phyloP scores from a whole-genome alignment of 106 monocot species.

The Platanthera zijinensis region DNA sequence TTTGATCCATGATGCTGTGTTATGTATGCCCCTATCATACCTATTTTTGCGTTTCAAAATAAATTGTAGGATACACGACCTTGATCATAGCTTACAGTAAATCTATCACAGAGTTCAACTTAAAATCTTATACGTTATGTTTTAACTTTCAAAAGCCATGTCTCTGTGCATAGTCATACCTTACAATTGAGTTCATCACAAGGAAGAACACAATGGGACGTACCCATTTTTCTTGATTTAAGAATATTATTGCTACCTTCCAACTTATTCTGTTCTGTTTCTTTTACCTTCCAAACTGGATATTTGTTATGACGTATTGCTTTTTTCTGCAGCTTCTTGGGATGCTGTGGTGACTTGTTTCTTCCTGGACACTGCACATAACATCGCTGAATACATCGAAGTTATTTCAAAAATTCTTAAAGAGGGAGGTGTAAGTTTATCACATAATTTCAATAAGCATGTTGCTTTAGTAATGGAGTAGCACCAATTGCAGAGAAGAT shows the following conservation, averaged over 20 bases:
- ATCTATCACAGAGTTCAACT: not conserved
- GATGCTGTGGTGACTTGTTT: conserved; percentile 97
- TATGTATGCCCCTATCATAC: not conserved
- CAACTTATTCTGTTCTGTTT: not conserved
- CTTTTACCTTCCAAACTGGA: not conserved
- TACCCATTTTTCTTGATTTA: not conserved
- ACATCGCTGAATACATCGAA: conserved; percentile 95
- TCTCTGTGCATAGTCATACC: not conserved
- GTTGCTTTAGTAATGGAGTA: not conserved
- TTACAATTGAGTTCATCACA: not conserved
- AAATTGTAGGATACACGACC: not conserved
- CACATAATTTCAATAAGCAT: not conserved
- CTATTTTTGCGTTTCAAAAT: not conserved
- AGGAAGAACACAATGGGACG: not conserved
- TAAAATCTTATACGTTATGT: not conserved
- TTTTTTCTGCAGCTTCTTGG: conserved; percentile 58
- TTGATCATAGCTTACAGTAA: not conserved
- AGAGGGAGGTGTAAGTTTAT: conserved; percentile 77
- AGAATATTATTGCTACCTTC: not conserved
- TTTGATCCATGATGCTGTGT: not conserved
- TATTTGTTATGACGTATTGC: not conserved
- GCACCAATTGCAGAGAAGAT: too few relatives aligned
- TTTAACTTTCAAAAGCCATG: not conserved
- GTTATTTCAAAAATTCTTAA: conserved; percentile 88
- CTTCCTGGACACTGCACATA: conserved; percentile 95